A percentile compares a stretch with the other conserved stretches of the same genome.
These are phyloP conservation scores for Neoboletus magnificus DNA, from an alignment of 768 basidiomycete genomes.

Conservation along the genomic window DNA sequence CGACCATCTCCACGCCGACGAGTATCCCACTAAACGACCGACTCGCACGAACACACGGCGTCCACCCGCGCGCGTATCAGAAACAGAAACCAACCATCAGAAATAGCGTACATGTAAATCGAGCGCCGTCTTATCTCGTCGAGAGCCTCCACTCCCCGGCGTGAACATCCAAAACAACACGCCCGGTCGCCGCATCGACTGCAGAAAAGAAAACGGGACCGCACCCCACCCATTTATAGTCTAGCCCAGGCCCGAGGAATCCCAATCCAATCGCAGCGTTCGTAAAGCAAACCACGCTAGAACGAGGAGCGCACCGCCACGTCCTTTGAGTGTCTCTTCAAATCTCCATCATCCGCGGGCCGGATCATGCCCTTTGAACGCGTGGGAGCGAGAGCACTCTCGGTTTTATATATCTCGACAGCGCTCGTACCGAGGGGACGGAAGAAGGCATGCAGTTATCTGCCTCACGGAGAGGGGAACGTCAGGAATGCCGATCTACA, in stretches of 20 bases:
- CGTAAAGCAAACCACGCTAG: not conserved
- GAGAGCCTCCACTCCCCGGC: too few species aligned
- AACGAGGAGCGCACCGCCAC: not conserved
- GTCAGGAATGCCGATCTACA: not conserved
- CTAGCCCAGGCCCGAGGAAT: not conserved
- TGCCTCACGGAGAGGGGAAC: not conserved
- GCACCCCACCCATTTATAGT: not conserved
- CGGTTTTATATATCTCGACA: not conserved
- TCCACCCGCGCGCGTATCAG: not conserved
- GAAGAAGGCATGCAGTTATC: not conserved
- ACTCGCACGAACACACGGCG: not conserved
- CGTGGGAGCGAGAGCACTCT: not conserved
- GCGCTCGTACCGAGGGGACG: not conserved
- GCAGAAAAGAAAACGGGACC: not conserved
- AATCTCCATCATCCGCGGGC: constrained; percentile 1
- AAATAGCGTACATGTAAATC: not conserved
- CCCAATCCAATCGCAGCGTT: not conserved
- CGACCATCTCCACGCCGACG: not conserved
- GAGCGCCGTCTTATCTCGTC: not conserved
- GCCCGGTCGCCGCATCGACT: not conserved
- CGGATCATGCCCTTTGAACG: not conserved
- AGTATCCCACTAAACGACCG: not conserved
- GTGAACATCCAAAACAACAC: too few species aligned
- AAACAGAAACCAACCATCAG: not conserved
- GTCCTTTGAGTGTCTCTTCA: not conserved